Conservation (phyloP, 495 filamentous ascomycete species). For the Pyronema omphalodes region DNA sequence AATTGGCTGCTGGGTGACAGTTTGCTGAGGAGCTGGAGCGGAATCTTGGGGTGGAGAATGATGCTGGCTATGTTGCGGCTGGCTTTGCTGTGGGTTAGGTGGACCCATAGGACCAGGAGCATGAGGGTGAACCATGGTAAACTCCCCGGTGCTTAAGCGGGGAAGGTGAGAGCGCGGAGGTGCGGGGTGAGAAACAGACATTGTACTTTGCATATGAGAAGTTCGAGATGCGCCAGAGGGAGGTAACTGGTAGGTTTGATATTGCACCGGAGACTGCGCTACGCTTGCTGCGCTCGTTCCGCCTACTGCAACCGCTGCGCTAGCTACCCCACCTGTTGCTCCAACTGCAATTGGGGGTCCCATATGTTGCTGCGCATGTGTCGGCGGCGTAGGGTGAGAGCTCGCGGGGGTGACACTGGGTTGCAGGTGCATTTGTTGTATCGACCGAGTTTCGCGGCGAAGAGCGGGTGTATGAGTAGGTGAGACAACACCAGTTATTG, state of each 20-base stretch:
- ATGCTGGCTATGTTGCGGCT: not conserved
- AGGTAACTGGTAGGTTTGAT: conserved; percentile 10
- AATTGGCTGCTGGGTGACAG: conserved; percentile 36
- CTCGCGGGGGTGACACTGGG: not conserved
- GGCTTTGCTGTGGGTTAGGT: not conserved
- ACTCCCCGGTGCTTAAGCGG: conserved; percentile 6
- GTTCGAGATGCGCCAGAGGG: conserved; percentile 23
- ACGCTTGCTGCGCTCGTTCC: not conserved
- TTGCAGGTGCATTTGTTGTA: conserved; percentile 5
- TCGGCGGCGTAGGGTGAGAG: conserved; percentile 13
- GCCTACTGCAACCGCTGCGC: not conserved
- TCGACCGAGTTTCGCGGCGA: conserved; percentile 29
- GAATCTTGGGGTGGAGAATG: not conserved
- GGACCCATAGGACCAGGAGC: not conserved
- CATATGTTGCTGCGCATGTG: conserved; percentile 18
- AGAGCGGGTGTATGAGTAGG: conserved; percentile 30
- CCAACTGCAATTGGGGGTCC: conserved; percentile 16
- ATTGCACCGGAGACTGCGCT: not conserved
- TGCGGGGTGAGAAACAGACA: conserved; percentile 37
- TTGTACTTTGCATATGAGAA: conserved; percentile 32
- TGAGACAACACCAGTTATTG: conserved; percentile 26
- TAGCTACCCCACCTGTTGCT: conserved; percentile 27
- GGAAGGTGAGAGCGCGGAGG: conserved; percentile 29
- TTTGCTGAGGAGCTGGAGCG: conserved; percentile 8
- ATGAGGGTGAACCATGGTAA: conserved; percentile 1